These are phyloP conservation scores for grape (Vitis vinifera) DNA, from an alignment of 164 flowering plant species.

Conservation along the genomic window DNA sequence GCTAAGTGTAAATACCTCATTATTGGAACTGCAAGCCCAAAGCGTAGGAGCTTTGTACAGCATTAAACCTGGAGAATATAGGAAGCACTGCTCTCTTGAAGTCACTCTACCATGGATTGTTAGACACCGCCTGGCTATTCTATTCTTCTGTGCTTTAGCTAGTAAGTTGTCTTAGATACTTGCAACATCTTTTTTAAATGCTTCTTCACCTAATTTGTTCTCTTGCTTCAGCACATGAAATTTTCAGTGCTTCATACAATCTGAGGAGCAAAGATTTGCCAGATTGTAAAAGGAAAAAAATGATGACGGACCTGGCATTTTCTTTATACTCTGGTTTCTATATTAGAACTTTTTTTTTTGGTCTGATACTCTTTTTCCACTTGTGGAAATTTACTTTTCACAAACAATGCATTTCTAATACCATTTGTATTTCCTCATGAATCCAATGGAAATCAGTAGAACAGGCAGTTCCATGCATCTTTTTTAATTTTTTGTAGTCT, in stretches of 20 bases:
- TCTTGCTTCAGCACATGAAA: background rate
- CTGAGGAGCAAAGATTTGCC: background rate
- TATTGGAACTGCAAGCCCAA: conserved; percentile 40
- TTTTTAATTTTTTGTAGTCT: no score
- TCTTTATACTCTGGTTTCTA: no score
- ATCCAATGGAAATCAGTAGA: no score
- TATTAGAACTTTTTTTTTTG: no score
- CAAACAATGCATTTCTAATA: background rate
- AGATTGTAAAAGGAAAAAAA: background rate
- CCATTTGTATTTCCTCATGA: background rate
- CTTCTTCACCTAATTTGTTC: background rate
- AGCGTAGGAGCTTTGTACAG: conserved; percentile 4
- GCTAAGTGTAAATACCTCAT: conserved; percentile 33
- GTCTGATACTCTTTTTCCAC: no score
- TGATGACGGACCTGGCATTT: background rate
- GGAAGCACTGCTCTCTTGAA: conserved; percentile 61
- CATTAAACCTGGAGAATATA: conserved; percentile 17
- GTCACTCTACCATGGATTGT: conserved; percentile 53
- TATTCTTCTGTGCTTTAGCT: conserved; percentile 39
- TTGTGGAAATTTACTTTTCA: background rate
- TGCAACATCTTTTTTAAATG: background rate
- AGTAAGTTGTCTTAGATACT: conserved; percentile 29
- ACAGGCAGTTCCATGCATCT: no score
- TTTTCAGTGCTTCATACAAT: background rate
- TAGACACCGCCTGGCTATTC: conserved; percentile 55